Conservation (phyloP, 1,284 basidiomycete species). For the Trichosporon asahii region DNA sequence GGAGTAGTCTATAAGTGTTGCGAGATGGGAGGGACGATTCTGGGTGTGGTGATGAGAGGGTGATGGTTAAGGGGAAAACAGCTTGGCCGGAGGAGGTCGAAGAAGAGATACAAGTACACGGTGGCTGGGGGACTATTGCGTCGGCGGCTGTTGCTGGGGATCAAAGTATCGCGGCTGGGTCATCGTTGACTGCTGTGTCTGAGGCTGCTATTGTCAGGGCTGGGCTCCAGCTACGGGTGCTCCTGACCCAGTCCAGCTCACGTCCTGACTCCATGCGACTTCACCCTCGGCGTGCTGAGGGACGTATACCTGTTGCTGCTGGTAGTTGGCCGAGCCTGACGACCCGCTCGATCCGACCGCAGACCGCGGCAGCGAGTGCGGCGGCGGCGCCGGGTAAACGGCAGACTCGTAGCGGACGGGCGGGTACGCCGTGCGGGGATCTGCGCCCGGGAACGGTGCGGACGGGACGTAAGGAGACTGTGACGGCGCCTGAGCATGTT, state of each 20-base stretch:
- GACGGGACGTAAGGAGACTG: slow-evolving; percentile 40
- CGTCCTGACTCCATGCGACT: slow-evolving; percentile 27
- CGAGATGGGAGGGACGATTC: neutral
- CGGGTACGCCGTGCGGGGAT: slow-evolving; percentile 30
- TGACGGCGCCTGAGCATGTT: slow-evolving; percentile 33
- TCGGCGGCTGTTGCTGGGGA: slow-evolving; percentile 3
- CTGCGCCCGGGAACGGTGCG: slow-evolving; percentile 34
- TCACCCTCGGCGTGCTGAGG: slow-evolving; percentile 19
- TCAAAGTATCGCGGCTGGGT: slow-evolving; percentile 4
- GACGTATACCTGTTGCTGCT: slow-evolving; percentile 18
- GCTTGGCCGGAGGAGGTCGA: neutral
- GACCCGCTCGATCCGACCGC: slow-evolving; percentile 19
- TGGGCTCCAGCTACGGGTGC: slow-evolving; percentile 22
- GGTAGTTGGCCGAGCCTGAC: slow-evolving; percentile 17
- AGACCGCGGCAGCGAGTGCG: slow-evolving; percentile 30
- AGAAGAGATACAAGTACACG: neutral
- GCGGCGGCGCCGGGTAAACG: slow-evolving; percentile 30
- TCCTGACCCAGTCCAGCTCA: slow-evolving; percentile 23
- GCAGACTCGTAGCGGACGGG: slow-evolving; percentile 38
- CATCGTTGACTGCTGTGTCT: neutral
- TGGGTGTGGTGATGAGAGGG: neutral
- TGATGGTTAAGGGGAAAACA: neutral
- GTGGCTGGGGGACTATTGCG: neutral
- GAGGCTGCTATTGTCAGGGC: slow-evolving; percentile 18
- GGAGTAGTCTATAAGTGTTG: neutral